Base-by-base conservation (phyloP, 192 early-diverging fungal genomes). In the Podila epicladia region DNA sequence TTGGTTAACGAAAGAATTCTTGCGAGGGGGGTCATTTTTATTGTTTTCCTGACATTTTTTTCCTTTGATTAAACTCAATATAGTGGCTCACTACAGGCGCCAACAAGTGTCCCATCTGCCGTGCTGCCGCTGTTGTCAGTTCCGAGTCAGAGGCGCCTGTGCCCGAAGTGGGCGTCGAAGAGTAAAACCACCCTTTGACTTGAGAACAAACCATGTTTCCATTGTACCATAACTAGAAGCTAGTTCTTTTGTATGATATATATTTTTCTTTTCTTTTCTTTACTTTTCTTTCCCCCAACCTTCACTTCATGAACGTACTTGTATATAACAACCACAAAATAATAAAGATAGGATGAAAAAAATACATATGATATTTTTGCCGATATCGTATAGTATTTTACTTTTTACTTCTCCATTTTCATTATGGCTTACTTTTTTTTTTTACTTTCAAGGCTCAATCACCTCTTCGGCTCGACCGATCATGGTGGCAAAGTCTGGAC, bases 71-170 rank as follows among this genome's bases (percentile, higher is more conserved):
- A 51, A 32, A 7, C 22, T 0, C 35, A 4, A 45, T 3, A 45
- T 79, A 84, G 71, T 89, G 88, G 88, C 65, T 89, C 19, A 86
- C 84, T n/a, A 87, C 87, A 33, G 83, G 83, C 17, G 82, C 82
- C 31, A 89, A 89, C 77, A 84, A 83, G 29, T 89, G 88, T 59
- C 88, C 88, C 31, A 80, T 89, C 24, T 89, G 88, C 65, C 72
- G 88, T 57, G 78, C 85, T 22, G 82, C 84, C 20, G 85, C 86
- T 24, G 86, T 89, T 6, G 65, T 64, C 4, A 53, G 35, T 9
- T 26, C 20, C 6, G 77, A 80, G 5, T 48, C 77, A n/a, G 31
- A 66, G 9, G 29, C 60, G 11, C 58, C 28, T 4, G 29, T 51
- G 17, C 58, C 28, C 4, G 22, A 26, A 55, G 53, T 55, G 53